phyloP scores from a whole-genome alignment of 2,329 filamentous ascomycete genomes.

The Claviceps fusiformis region DNA sequence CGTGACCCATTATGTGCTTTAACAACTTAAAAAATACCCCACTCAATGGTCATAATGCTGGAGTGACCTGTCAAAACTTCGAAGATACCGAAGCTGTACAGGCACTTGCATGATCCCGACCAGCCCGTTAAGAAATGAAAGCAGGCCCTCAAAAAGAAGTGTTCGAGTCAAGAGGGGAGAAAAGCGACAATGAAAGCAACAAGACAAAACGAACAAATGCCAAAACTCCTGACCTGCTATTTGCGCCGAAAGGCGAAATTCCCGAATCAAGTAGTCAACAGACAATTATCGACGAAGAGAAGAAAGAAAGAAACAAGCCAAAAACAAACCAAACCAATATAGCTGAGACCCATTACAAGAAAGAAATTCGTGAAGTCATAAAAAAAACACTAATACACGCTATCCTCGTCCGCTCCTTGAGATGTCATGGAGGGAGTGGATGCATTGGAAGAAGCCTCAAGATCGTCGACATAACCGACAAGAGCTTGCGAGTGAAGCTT shows the following conservation, averaged over 20 bases:
- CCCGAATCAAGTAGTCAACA: background rate
- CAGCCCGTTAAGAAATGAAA: conserved; percentile 19
- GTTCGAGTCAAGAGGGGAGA: conserved; percentile 7
- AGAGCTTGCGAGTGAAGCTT: conserved; percentile 92
- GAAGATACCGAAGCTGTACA: conserved; percentile 11
- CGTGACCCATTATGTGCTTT: conserved; percentile 12
- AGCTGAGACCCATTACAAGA: background rate
- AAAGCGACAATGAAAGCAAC: background rate
- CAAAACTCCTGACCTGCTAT: conserved; percentile 5
- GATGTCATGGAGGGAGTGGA: conserved; percentile 61
- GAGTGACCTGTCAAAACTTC: conserved; percentile 9
- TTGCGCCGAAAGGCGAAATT: conserved; percentile 7
- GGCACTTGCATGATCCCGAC: conserved; percentile 24
- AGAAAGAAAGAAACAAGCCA: background rate
- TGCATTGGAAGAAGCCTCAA: conserved; percentile 54
- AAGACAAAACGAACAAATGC: conserved; percentile 14
- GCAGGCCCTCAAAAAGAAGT: conserved; percentile 9
- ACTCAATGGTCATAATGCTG: conserved; percentile 6
- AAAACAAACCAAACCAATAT: background rate
- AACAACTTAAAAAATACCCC: conserved; percentile 13
- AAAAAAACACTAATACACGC: conserved; percentile 48
- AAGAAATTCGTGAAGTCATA: conserved; percentile 34
- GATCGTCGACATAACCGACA: conserved; percentile 82
- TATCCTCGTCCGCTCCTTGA: conserved; percentile 57
- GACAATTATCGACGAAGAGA: background rate